Conservation (phyloP, 768 basidiomycete species). For the Mycena metata region DNA sequence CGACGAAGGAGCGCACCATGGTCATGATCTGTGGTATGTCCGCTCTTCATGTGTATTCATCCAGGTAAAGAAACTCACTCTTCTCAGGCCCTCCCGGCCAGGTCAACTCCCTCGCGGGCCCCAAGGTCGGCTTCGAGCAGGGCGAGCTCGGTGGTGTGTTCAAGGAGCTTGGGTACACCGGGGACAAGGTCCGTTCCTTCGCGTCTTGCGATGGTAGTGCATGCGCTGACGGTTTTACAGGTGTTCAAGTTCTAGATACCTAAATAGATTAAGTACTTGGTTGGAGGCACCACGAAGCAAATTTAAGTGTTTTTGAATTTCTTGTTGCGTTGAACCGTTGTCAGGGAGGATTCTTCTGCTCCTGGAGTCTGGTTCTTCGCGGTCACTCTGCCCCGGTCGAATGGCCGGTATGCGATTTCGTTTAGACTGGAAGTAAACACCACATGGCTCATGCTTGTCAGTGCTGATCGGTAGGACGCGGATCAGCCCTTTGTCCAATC, state of each 20-base stretch:
- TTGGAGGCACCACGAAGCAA: neutral
- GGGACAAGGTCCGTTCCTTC: conserved; percentile 76
- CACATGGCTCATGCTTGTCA: too few relatives aligned
- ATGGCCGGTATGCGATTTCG: too few relatives aligned
- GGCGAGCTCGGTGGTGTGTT: conserved; percentile 87
- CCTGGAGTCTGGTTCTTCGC: too few relatives aligned
- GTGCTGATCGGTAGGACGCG: too few relatives aligned
- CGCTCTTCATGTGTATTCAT: neutral
- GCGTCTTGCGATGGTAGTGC: neutral
- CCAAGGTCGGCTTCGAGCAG: conserved; percentile 91
- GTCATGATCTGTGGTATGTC: conserved; percentile 88
- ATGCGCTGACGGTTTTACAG: conserved; percentile 6
- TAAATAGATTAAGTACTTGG: conserved; percentile 5
- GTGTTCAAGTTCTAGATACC: conserved; percentile 36
- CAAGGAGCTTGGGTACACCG: conserved; percentile 87
- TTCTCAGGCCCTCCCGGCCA: conserved; percentile 84
- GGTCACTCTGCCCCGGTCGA: too few relatives aligned
- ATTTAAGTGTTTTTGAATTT: too few relatives aligned
- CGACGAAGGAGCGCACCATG: conserved; percentile 83
- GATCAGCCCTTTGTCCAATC: too few relatives aligned
- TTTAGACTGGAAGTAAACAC: too few relatives aligned
- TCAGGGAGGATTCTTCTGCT: too few relatives aligned
- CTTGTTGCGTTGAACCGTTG: too few relatives aligned
- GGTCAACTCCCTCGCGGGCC: conserved; percentile 89
- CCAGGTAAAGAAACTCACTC: conserved; percentile 6